Evolutionary conservation across 345 rosid species (phyloP), one percentile per base, ranked within the genome.

Genomic region (Eucalyptus erythrocorys): DNA sequence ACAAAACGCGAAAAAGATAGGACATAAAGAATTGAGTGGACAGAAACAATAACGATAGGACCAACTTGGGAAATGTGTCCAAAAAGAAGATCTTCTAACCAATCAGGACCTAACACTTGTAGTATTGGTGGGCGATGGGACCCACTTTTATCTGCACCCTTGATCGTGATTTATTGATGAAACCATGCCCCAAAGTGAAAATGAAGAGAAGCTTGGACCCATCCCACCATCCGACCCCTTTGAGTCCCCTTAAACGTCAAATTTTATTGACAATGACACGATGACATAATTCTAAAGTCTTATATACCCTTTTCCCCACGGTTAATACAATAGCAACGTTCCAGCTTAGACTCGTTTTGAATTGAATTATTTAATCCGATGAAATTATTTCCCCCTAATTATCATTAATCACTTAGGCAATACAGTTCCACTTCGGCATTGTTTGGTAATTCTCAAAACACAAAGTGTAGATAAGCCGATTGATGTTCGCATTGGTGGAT

Each of bases 341-440:
- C 32, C 5, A 59, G 66, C 26, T 26, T 7, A 59, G 0, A 0
- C 14, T 24, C 15, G 30, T 26, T 59, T 59, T 59, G 13, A 59
- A 59, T 24, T 59, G n/a, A 59, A 11, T 11, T 26, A 11, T 24
- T 59, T 27, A 59, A 59, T 59, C n/a, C 30, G 12, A 26, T 59
- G 15, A 4, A 59, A 59, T 59, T 59, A 59, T 59, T 59, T 27
- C 32, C 14, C n/a, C 32, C 66, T 59, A 10, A 5, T 59, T 59
- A 59, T 59, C 57, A 59, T 4, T 24, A 26, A 11, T 59, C 32
- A 55, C 61, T 55, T 24, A 55, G 30, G 13, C 30, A 55, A 9
- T 10, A 4, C 30, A 24, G 6, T 55, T 55, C 61, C 30, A 24
- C 61, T 55, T 55, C 0, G 0, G 6, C 61, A 24, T 5, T 59